Conservation (phyloP, 2,329 filamentous ascomycete genomes). For the Dactylellina drechsleri region DNA sequence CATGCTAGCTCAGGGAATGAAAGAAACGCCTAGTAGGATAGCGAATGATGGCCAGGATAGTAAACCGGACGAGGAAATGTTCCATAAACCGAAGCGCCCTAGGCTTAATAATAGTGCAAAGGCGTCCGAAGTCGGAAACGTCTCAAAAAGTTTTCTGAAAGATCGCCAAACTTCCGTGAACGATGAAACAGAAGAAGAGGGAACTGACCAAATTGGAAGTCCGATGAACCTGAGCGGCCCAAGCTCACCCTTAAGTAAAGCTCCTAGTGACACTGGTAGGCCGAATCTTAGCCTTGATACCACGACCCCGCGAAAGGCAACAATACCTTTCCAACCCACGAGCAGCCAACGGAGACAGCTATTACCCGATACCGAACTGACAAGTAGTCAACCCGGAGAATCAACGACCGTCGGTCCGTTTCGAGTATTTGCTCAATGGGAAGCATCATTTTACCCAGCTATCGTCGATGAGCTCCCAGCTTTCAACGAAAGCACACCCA, state of each 20-base stretch:
- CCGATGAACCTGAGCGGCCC: constrained; percentile 17
- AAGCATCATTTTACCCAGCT: constrained; percentile 13
- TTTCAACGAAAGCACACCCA: constrained; percentile 17
- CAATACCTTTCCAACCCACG: constrained; percentile 24
- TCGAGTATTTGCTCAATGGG: constrained; percentile 28
- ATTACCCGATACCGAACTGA: too few species aligned
- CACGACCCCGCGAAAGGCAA: constrained; percentile 14
- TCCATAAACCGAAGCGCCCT: constrained; percentile 11
- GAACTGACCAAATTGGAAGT: constrained; percentile 1
- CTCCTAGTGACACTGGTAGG: neutral
- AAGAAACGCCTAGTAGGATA: neutral
- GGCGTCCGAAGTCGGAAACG: neutral
- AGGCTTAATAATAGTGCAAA: constrained; percentile 5
- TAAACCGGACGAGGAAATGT: neutral
- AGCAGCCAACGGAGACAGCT: constrained; percentile 21
- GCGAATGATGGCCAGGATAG: neutral
- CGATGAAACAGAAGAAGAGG: neutral
- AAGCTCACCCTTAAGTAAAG: neutral
- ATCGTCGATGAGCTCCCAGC: constrained; percentile 19
- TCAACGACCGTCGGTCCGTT: neutral
- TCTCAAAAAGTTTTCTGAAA: neutral
- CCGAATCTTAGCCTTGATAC: neutral
- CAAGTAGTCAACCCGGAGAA: constrained; percentile 15
- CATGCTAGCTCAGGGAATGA: neutral
- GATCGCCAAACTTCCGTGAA: neutral